A percentile compares a stretch with the other conserved stretches of the same genome.
phyloP scores from a whole-genome alignment of 2,329 filamentous ascomycete genomes.

The Trichothecium roseum region DNA sequence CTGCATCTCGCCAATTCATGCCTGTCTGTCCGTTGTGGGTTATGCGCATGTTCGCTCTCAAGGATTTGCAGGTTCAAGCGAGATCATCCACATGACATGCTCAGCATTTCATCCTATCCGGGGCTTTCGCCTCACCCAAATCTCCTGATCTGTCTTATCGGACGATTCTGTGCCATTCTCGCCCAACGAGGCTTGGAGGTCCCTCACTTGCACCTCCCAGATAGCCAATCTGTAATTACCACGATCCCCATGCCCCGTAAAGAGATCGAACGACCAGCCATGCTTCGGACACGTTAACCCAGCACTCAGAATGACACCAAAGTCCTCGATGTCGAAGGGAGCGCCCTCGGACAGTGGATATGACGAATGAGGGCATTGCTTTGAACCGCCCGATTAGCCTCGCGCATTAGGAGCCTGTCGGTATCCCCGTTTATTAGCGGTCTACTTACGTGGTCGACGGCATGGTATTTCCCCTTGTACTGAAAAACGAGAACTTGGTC shows the following conservation, averaged over 20 bases:
- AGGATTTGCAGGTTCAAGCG: no score
- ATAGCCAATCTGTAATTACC: constrained; percentile 50
- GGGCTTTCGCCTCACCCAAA: constrained; percentile 6
- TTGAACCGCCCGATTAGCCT: not conserved
- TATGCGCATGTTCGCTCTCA: no score
- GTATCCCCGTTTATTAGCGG: not conserved
- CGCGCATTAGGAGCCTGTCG: not conserved
- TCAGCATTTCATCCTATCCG: constrained; percentile 4
- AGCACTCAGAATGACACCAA: constrained; percentile 51
- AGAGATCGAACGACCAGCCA: constrained; percentile 61
- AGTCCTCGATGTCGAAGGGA: constrained; percentile 64
- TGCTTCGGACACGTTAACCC: constrained; percentile 60
- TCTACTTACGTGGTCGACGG: constrained; percentile 54
- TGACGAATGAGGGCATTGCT: constrained; percentile 59
- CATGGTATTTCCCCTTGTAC: constrained; percentile 54
- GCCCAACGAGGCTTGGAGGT: not conserved
- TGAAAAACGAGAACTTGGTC: constrained; percentile 57
- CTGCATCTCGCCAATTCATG: no score
- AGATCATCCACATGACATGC: no score
- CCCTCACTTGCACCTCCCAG: constrained; percentile 52
- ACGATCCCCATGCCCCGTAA: constrained; percentile 50
- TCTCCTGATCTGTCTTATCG: not conserved
- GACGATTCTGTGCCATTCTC: no score
- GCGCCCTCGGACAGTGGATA: constrained; percentile 54
- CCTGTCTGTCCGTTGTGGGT: no score